Evolutionary conservation across 2,329 filamentous ascomycete genomes (phyloP), one percentile per base, ranked within the genome.

Genomic region (Arthrobotrys iridis): DNA sequence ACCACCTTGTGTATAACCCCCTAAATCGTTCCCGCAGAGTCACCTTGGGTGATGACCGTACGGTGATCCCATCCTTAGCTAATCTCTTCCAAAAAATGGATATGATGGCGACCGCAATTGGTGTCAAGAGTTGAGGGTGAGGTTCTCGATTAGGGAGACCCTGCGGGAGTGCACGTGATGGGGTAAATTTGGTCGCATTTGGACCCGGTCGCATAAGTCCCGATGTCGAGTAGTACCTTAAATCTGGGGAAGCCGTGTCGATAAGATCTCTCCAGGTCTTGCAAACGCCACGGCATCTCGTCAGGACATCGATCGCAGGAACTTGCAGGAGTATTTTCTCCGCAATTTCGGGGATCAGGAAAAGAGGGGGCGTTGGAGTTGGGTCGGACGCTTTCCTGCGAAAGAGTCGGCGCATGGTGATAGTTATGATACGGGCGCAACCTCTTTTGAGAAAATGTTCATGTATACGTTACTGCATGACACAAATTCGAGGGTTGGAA

Each of bases 261-360:
- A 62, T 63, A 7, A 70, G 43, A 24, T 63, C 37, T 46, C 24
- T 70, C 66, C 66, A 70, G 33, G 35, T 37, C 33, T 43, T 70
- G 37, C 66, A 62, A 13, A 70, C 66, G 30, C 33, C 24, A 8
- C 66, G 55, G 18, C 66, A 70, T 24, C 18, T 70, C 5, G 57
- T 57, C 18, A 62, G 28, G 26, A 70, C 41, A 22, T 62, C 46
- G 10, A 70, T 55, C 8, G 66, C 57, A 2, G 66, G 66, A 0
- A 70, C n/a, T 3, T 55, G n/a, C 6, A 70, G 15, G 11, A 70
- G 43, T 6, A 70, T 57, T 46, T 30, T 37, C 18, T 70, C 66
- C 18, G 13, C 15, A 11, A 70, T 28, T 40, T 63, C 46, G 15
- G 66, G 57, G 5, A 45, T 63, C 35, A 46, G 24, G 7, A 70